Evolutionary conservation across 2,329 filamentous ascomycete genomes (phyloP).

Genomic region (Akanthomyces muscarius): DNA sequence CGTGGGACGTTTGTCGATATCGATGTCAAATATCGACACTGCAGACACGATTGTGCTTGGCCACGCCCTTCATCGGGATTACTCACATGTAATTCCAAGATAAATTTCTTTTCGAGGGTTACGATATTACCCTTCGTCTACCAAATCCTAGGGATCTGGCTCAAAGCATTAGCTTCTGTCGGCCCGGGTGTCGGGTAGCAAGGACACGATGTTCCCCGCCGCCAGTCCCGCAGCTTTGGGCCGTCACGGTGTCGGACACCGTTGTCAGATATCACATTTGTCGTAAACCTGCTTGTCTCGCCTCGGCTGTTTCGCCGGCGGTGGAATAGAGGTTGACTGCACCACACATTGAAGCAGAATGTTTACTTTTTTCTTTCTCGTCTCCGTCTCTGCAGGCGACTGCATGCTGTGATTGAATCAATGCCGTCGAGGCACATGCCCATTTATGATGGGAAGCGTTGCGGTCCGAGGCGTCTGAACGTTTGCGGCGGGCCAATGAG

Average conservation of each 20-base stretch:
- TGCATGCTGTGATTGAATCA: neutral
- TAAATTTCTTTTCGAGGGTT: neutral
- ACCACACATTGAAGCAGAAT: too few species aligned
- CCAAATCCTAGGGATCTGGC: neutral
- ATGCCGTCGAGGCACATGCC: neutral
- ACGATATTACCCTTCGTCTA: too few species aligned
- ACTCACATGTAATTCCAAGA: too few species aligned
- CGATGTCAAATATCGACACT: too few species aligned
- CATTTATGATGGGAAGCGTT: too few species aligned
- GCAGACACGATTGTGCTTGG: too few species aligned
- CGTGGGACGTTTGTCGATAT: too few species aligned
- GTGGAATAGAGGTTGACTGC: too few species aligned
- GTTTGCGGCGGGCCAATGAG: too few species aligned
- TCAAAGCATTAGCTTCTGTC: neutral
- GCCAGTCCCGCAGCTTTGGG: neutral
- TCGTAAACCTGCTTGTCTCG: neutral
- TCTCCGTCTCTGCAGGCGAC: too few species aligned
- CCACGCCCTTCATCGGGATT: too few species aligned
- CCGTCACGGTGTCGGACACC: neutral
- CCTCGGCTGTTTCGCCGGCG: neutral
- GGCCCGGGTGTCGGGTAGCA: neutral
- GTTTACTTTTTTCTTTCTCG: neutral
- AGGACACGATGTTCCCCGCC: neutral
- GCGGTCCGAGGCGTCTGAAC: too few species aligned
- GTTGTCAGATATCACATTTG: constrained; percentile 5